Evolutionary conservation across 495 filamentous ascomycete genomes (phyloP), one percentile per base, ranked within the genome.

Genomic region (Glonium stellatum): DNA sequence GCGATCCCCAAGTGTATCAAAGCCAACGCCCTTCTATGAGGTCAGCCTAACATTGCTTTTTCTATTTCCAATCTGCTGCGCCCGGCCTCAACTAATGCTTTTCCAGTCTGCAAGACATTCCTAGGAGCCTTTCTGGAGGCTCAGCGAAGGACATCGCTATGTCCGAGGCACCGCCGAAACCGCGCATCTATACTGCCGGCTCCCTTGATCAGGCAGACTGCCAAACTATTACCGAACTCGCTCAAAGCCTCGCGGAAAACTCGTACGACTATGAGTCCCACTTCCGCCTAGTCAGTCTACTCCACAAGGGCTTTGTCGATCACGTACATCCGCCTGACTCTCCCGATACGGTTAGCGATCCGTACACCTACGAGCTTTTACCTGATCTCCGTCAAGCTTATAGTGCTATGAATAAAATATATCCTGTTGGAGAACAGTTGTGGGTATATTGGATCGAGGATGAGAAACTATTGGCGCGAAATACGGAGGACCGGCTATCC

Each of bases 361-460:
- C 78, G 0, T 75, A 73, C 22, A 69, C 69, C 15, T 87, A 85
- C 59, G 80, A 84, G 56, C 70, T 87, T 2, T 75, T 87, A 6
- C 74, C 75, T 35, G 84, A 88, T 57, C 75, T 89, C 59, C 77
- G 80, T 15, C 79, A 77, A 41, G 86, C 84, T 21, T 79, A 85
- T 54, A 79, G 83, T 58, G 77, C 79, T 46, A 88, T 89, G 84
- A 77, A 83, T 59, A 77, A 78, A 54, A 77, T 80, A 15, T 88
- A 87, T 69, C 79, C 84, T 1, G 76, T 88, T 70, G 84, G 84
- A 13, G 84, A 87, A 68, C 77, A 82, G 49, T 70, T 85, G 39
- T 87, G 82, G 82, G 71, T 77, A 0, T 81, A 85, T 50, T 84
- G 83, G 80, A 80, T 87, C 47, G 72, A 82, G 58, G 84, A 86